Base-by-base conservation (phyloP, 116 monocot species). In the Zostera marina region DNA sequence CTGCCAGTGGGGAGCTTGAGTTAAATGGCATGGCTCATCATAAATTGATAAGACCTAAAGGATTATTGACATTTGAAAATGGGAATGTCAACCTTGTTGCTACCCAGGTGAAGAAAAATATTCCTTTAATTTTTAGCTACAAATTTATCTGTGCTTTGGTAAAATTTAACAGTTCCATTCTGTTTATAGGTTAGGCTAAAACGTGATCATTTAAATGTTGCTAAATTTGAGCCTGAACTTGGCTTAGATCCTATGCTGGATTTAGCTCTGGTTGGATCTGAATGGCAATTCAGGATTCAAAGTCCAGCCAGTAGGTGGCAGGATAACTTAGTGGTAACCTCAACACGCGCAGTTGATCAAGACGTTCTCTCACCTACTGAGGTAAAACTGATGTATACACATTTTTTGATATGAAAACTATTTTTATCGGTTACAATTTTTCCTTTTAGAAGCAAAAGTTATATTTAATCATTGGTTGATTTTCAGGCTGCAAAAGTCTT, bases 211-310 rank as follows among this genome's bases (percentile, higher is more conserved):
- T 60, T 88, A 51, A 96, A 96, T 68, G 63, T 83, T 39, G 89
- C 96, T 2, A 96, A 96, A 59, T 96, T 96, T 71, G 96, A 96
- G 56, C 82, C 96, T 71, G 96, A 96, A 65, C 80, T 89, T 66
- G 89, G 89, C 14, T 80, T 89, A 55, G 96, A 96, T 68, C 96
- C 96, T 25, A 83, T 70, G 9, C 72, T 96, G 23, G 96, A 96
- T 74, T 75, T 96, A 42, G 80, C 73, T 25, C 58, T 96, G 59
- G 96, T 89, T 61, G 89, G 96, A 68, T 85, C 96, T 32, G 96
- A 96, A 70, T 96, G 89, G 89, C 96, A 89, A 70, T 85, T 96
- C 58, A 96, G 73, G 70, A 85, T 96, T 24, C 89, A 89, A 80
- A 71, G 96, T 76, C 79, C 85, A 23, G 85, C 89, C 20, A 89